Conservation (phyloP, 352 stramenopile genomes). For the Phytopythium sindhum region DNA sequence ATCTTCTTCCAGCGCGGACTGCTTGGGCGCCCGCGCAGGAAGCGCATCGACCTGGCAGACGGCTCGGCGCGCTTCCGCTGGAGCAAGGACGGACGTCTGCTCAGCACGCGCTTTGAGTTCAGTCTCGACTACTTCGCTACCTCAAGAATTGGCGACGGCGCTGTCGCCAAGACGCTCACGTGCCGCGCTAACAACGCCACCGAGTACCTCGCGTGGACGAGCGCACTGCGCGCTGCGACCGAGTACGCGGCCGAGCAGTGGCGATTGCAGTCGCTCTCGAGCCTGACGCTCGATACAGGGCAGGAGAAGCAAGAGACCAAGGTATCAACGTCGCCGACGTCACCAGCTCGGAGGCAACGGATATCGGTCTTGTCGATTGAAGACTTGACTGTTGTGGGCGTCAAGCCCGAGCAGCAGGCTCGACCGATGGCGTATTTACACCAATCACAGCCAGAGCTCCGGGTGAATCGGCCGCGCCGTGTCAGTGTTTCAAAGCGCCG, state of each 20-base stretch:
- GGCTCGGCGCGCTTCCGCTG: conserved; percentile 18
- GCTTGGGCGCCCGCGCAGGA: conserved; percentile 22
- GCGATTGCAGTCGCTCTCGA: conserved; percentile 12
- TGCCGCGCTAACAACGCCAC: conserved; percentile 25
- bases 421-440: neutral
- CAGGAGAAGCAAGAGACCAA: neutral
- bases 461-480: neutral
- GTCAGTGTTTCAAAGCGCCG: neutral
- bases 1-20: conserved; percentile 26
- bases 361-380: conserved; percentile 13
- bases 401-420: neutral
- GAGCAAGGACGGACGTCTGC: conserved; percentile 17
- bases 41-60: conserved; percentile 23
- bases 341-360: conserved; percentile 3
- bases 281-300: neutral
- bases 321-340: neutral
- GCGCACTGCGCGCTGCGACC: conserved; percentile 17
- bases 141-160: neutral
- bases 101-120: conserved; percentile 33
- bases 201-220: conserved; percentile 31
- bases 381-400: neutral
- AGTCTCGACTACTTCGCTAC: conserved; percentile 17
- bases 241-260: conserved; percentile 6
- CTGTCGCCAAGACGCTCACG: conserved; percentile 6
- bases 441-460: neutral